phyloP scores from a whole-genome alignment of 1,139 yeast species.

The Suhomyces anneliseae region DNA sequence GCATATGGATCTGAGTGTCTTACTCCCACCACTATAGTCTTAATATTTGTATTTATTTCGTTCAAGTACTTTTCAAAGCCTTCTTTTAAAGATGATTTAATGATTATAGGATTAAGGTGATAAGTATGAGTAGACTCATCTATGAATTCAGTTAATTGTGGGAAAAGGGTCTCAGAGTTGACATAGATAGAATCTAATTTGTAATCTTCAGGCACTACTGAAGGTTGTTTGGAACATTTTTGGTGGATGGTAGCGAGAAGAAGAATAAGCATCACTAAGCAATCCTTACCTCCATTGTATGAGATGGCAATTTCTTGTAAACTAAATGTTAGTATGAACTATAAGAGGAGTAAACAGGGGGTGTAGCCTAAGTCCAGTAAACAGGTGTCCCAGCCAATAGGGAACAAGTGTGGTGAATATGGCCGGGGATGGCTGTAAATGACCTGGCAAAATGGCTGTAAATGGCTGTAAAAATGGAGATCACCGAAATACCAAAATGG shows the following conservation, averaged over 20 bases:
- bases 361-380: neutral
- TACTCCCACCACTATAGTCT: slow-evolving; percentile 77
- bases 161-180: slow-evolving; percentile 66
- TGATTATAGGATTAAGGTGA: slow-evolving; percentile 45
- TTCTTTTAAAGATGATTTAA: slow-evolving; percentile 53
- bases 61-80: slow-evolving; percentile 65
- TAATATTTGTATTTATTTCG: slow-evolving; percentile 43
- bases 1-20: slow-evolving; percentile 83
- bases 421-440: too few relatives aligned
- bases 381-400: neutral
- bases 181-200: slow-evolving; percentile 64
- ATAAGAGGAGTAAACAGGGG: neutral
- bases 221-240: slow-evolving; percentile 17
- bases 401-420: too few relatives aligned
- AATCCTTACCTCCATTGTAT: slow-evolving; percentile 90
- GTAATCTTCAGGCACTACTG: slow-evolving; percentile 29
- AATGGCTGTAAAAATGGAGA: too few relatives aligned
- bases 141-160: slow-evolving; percentile 54
- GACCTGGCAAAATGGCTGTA: too few relatives aligned
- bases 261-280: slow-evolving; percentile 75
- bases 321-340: slow-evolving; percentile 23
- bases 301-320: slow-evolving; percentile 67
- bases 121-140: slow-evolving; percentile 40
- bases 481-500: too few relatives aligned
- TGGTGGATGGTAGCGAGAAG: slow-evolving; percentile 59